Percentiles rank a stretch among this genome's conserved stretches.
Conservation (phyloP, 73 alveolate species). For the Halteria grandinella region DNA sequence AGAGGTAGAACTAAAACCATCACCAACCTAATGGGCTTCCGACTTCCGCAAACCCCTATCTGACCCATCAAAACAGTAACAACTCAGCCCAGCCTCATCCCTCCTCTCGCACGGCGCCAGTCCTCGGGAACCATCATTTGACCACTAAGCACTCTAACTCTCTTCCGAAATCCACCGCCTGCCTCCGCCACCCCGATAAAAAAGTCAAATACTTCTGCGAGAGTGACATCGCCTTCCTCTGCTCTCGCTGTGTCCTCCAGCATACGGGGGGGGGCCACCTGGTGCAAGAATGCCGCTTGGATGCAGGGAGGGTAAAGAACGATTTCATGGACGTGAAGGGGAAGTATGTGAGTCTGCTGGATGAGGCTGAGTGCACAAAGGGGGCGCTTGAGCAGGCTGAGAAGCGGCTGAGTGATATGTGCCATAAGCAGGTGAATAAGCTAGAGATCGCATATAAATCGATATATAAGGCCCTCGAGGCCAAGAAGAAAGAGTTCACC, state of each 20-base stretch:
- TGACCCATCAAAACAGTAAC: neutral
- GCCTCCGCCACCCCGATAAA: slow-evolving; percentile 65
- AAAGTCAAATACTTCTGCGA: slow-evolving; percentile 62
- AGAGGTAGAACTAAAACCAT: neutral
- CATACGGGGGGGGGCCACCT: slow-evolving; percentile 73
- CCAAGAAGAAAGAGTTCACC: slow-evolving; percentile 42
- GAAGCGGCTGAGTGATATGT: slow-evolving; percentile 44
- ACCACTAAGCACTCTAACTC: neutral
- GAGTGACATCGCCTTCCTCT: slow-evolving; percentile 61
- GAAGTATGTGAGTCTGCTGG: neutral
- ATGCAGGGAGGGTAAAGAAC: slow-evolving; percentile 10
- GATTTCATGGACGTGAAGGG: slow-evolving; percentile 44
- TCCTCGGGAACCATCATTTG: neutral
- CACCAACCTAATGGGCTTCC: neutral
- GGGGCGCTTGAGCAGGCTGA: slow-evolving; percentile 31
- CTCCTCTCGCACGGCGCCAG: neutral
- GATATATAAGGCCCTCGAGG: slow-evolving; percentile 3
- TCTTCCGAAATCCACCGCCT: neutral
- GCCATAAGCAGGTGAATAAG: slow-evolving; percentile 38
- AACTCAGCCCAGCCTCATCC: neutral
- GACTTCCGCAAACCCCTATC: neutral
- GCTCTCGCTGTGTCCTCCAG: slow-evolving; percentile 62
- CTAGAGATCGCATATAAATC: slow-evolving; percentile 46
- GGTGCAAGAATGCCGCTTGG: slow-evolving; percentile 41
- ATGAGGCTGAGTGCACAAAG: slow-evolving; percentile 6